Evolutionary conservation across 371 early-diverging fungal species (phyloP), one percentile per base, ranked within the genome.

Genomic region (Lichtheimia ornata): DNA sequence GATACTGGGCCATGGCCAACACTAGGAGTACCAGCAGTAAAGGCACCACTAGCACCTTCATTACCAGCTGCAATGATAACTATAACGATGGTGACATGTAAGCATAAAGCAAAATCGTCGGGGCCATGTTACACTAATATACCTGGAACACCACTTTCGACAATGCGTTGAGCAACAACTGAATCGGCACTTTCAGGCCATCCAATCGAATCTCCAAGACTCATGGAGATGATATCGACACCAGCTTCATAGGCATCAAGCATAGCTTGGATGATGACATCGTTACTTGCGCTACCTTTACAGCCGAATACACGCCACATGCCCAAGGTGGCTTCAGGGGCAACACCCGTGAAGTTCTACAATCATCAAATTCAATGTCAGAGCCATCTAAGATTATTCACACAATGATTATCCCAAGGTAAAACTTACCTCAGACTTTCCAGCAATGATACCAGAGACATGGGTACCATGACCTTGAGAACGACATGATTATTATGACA

Each of bases 401-500:
- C 9, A 24, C 40, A 42, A 43, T 4, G 4, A 24, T 5, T 45
- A 42, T 12, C 40, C 1, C 22, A 49, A 52, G 7, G 52, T 15
- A 15, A 50, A 15, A 50, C 72, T 70, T 74, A 77, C 80, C 2
- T 59, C 68, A 13, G 65, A 24, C 35, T 63, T 58, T 15, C 85
- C 90, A 41, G 82, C 90, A 60, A 89, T 74, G 43, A 90, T 90
- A 20, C 90, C 90, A 4, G 87, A 63, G 7, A 88, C 85, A 51
- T 86, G 88, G 0, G 88, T 88, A 5, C 90, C 88, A 59, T 88
- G 87, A 17, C 84, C 85, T 67, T 40, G 15, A 58, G 14, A 17
- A 2, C 18, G 6, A 41, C 2, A 28, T 14, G 12, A 22, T 45
- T 44, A 15, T 14, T 41, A 27, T 30, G n/a, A 14, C 15, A 11